phyloP scores from a whole-genome alignment of 495 filamentous ascomycete species.

The Trichoderma orchidacearum region DNA sequence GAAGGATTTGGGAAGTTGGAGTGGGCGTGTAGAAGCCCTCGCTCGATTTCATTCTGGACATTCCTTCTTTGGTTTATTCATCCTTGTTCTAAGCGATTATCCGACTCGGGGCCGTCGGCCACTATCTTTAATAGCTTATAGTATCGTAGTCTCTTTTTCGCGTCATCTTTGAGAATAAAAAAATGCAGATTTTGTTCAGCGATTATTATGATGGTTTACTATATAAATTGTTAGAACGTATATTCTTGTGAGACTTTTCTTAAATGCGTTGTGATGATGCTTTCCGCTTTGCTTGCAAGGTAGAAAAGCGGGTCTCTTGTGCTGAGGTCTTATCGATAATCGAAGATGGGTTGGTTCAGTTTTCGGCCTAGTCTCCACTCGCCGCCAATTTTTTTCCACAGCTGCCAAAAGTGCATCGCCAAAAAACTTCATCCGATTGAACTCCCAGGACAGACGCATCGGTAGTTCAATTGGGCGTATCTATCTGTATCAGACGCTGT shows the following conservation, averaged over 20 bases:
- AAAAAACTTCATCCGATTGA: background rate
- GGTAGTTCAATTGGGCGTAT: background rate
- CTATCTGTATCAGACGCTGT: too few relatives aligned
- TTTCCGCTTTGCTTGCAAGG: too few relatives aligned
- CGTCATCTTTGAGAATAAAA: too few relatives aligned
- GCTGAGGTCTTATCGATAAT: background rate
- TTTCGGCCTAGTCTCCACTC: background rate
- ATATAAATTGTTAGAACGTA: too few relatives aligned
- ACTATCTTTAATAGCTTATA: background rate
- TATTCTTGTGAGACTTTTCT: too few relatives aligned
- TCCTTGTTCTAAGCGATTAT: background rate
- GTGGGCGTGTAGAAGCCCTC: background rate
- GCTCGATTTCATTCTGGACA: background rate
- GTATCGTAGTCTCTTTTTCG: too few relatives aligned
- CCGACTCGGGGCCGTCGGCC: background rate
- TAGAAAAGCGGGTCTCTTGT: too few relatives aligned
- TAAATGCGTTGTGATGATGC: too few relatives aligned
- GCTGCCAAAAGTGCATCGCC: background rate
- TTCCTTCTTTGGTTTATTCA: background rate
- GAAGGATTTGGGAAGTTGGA: background rate
- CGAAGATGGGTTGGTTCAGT: too few relatives aligned
- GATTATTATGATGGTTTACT: too few relatives aligned
- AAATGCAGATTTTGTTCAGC: too few relatives aligned
- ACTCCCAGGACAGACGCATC: background rate
- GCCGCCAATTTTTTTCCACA: slow-evolving; percentile 1